These are phyloP conservation scores for Chaetoceros tenuissimus DNA, from an alignment of 108 stramenopile species.

Conservation along the genomic window DNA sequence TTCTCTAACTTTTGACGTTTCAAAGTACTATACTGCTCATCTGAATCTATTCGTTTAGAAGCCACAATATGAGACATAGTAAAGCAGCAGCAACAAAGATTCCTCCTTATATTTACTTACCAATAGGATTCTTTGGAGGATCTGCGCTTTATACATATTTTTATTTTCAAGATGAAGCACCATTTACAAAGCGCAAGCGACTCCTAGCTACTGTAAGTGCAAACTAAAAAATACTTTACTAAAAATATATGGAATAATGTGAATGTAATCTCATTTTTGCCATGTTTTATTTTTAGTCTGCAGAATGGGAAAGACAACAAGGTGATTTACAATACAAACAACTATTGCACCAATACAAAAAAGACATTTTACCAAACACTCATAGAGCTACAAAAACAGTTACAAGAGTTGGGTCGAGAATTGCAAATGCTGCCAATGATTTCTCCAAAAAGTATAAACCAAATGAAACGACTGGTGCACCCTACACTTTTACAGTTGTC, in stretches of 20 bases:
- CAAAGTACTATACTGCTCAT: too few relatives aligned
- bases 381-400: constrained; percentile 66
- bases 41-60: too few relatives aligned
- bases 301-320: constrained; percentile 38
- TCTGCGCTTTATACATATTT: constrained; percentile 36
- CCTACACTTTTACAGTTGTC: constrained; percentile 68
- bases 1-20: too few relatives aligned
- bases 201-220: constrained; percentile 49
- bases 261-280: too few relatives aligned
- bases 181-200: constrained; percentile 61
- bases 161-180: constrained; percentile 51
- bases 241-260: too few relatives aligned
- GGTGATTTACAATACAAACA: constrained; percentile 55
- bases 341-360: constrained; percentile 33
- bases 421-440: constrained; percentile 49
- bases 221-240: too few relatives aligned
- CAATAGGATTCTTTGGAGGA: constrained; percentile 22
- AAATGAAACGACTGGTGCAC: constrained; percentile 8
- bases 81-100: too few relatives aligned
- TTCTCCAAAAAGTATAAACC: constrained; percentile 10
- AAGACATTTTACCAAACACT: constrained; percentile 41
- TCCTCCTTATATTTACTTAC: constrained; percentile 36
- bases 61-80: too few relatives aligned
- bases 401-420: constrained; percentile 56
- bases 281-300: constrained; percentile 8